phyloP scores from a whole-genome alignment of 805 yeast species.

The Lachancea nothofagi region DNA sequence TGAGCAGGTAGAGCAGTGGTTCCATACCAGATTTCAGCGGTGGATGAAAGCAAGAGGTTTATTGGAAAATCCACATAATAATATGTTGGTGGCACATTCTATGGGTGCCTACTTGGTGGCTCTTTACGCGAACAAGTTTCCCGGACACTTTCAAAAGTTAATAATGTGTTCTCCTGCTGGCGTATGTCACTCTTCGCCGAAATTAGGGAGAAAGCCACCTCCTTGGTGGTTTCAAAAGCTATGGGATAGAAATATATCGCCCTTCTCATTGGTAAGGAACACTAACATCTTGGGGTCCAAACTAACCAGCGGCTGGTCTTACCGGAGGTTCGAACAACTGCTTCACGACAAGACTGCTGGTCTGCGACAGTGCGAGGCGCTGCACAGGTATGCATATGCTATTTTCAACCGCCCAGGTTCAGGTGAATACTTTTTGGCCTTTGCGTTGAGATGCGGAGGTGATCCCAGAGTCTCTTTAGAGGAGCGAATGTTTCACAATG shows the following conservation, averaged over 20 bases:
- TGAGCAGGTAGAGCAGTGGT: slow-evolving; percentile 34
- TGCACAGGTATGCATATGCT: slow-evolving; percentile 76
- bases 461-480: slow-evolving; percentile 72
- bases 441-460: slow-evolving; percentile 85
- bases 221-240: slow-evolving; percentile 75
- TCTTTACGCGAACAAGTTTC: slow-evolving; percentile 56
- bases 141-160: slow-evolving; percentile 57
- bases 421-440: slow-evolving; percentile 87
- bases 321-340: slow-evolving; percentile 66
- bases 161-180: slow-evolving; percentile 92
- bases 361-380: slow-evolving; percentile 31
- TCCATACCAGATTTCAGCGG: slow-evolving; percentile 46
- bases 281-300: slow-evolving; percentile 80
- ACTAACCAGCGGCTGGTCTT: slow-evolving; percentile 85
- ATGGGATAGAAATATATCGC: slow-evolving; percentile 86
- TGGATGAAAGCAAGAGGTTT: slow-evolving; percentile 32
- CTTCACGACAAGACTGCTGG: slow-evolving; percentile 29
- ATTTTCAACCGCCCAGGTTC: slow-evolving; percentile 85
- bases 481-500: slow-evolving; percentile 22
- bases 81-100: slow-evolving; percentile 77
- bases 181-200: slow-evolving; percentile 38
- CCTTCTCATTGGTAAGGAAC: slow-evolving; percentile 72
- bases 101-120: slow-evolving; percentile 85
- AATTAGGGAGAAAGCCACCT: slow-evolving; percentile 37
- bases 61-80: slow-evolving; percentile 31